phyloP scores from a whole-genome alignment of 2,329 filamentous ascomycete genomes.

The Cryphonectria nitschkei region DNA sequence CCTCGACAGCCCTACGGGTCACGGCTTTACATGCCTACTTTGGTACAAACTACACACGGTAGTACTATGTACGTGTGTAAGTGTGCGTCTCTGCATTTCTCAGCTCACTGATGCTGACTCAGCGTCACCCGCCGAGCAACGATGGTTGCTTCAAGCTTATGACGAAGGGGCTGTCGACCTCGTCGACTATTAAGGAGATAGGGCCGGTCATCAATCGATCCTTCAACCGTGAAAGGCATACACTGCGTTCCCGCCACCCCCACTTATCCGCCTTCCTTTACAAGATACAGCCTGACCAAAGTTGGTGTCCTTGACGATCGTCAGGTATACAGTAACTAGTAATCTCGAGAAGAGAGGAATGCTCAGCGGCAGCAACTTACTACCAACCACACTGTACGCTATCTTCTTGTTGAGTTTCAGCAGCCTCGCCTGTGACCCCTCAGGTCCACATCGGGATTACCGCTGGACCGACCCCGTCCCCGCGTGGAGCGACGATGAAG shows the following conservation, averaged over 20 bases:
- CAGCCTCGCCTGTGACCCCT: conserved; percentile 15
- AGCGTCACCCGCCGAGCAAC: not conserved
- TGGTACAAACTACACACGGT: not conserved
- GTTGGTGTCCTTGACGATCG: not conserved
- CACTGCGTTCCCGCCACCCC: not conserved
- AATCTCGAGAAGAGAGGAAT: not conserved
- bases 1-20: conserved; percentile 9
- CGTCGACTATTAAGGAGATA: not conserved
- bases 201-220: not conserved
- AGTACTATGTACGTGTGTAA: no score
- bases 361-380: not conserved
- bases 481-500: conserved; percentile 19
- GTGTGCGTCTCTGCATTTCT: not conserved
- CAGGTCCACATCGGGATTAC: conserved; percentile 14
- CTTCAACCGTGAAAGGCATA: not conserved
- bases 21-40: not conserved
- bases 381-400: not conserved
- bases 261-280: no score
- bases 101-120: not conserved
- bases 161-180: not conserved
- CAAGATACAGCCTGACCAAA: not conserved
- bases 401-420: conserved; percentile 14
- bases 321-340: not conserved
- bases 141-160: not conserved
- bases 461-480: conserved; percentile 18